Evolutionary conservation across 495 filamentous ascomycete species (phyloP).

Genomic region (Lichina pygmaea): DNA sequence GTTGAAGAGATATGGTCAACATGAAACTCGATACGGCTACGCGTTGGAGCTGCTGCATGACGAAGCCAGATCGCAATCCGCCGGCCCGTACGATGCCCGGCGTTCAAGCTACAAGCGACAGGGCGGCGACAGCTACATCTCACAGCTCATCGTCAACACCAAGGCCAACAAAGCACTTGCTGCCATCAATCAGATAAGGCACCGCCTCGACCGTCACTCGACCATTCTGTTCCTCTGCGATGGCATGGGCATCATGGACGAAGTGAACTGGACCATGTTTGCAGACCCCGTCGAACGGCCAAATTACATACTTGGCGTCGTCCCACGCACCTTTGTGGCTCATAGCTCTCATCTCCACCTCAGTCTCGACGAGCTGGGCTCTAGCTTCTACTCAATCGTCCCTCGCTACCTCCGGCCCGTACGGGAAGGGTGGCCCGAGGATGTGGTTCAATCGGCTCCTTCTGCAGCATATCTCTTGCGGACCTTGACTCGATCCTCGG

Average conservation of each 20-base stretch:
- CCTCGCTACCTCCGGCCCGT: slow-evolving; percentile 4
- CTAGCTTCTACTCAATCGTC: slow-evolving; percentile 29
- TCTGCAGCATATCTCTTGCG: slow-evolving; percentile 12
- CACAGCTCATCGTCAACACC: slow-evolving; percentile 49
- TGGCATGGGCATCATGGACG: slow-evolving; percentile 58
- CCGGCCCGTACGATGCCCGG: no score
- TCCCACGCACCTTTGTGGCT: slow-evolving; percentile 5
- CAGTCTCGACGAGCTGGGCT: slow-evolving; percentile 33
- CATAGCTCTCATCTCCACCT: slow-evolving; percentile 33
- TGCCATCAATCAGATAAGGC: slow-evolving; percentile 27
- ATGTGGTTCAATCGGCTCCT: not conserved
- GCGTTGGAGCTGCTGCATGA: slow-evolving; percentile 19
- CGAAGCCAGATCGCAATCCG: no score
- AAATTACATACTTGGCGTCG: slow-evolving; percentile 45
- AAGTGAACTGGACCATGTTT: slow-evolving; percentile 40
- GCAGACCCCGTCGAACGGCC: slow-evolving; percentile 34
- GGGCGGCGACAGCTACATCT: slow-evolving; percentile 21
- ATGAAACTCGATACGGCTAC: slow-evolving; percentile 17
- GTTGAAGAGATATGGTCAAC: slow-evolving; percentile 4
- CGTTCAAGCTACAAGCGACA: no score
- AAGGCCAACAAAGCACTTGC: slow-evolving; percentile 27
- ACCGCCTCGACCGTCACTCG: slow-evolving; percentile 41
- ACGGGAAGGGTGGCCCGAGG: not conserved
- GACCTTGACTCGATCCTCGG: slow-evolving; percentile 10
- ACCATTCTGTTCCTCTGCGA: slow-evolving; percentile 64